These are phyloP conservation scores for Calonectria pauciramosa DNA, from an alignment of 2,329 filamentous ascomycete genomes.

Conservation along the genomic window DNA sequence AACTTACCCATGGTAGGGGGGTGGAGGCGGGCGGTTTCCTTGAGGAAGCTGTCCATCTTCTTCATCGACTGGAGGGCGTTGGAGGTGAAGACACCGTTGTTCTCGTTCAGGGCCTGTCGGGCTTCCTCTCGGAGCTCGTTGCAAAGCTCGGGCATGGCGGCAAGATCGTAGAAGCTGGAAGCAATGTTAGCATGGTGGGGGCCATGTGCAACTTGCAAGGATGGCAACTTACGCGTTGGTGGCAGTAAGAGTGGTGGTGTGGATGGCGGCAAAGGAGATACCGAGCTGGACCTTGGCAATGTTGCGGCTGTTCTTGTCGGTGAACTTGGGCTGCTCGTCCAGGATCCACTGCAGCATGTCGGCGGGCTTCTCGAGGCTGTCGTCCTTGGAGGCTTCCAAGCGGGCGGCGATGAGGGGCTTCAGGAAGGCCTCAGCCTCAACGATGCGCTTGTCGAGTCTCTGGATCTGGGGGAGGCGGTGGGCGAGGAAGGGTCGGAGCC, in stretches of 20 bases:
- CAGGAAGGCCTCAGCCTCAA: conserved; percentile 52
- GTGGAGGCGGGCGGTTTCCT: conserved; percentile 52
- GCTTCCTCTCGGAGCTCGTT: conserved; percentile 67
- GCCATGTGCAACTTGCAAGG: fast-evolving
- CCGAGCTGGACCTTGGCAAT: conserved; percentile 58
- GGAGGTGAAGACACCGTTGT: conserved; percentile 51
- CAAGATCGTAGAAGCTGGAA: conserved; percentile 63
- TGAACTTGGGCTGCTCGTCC: conserved; percentile 53
- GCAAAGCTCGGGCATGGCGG: conserved; percentile 63
- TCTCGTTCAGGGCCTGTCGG: conserved; percentile 50
- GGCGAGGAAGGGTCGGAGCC: conserved; percentile 51
- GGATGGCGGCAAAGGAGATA: conserved; percentile 64
- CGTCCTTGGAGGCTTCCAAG: conserved; percentile 27
- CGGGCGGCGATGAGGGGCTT: conserved; percentile 52
- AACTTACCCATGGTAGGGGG: conserved; percentile 50
- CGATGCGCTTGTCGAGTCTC: conserved; percentile 48
- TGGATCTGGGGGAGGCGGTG: conserved; percentile 51
- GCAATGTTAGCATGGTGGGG: neutral
- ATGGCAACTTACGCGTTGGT: conserved; percentile 57
- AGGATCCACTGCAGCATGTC: conserved; percentile 65
- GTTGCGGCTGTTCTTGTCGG: conserved; percentile 48
- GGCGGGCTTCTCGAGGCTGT: conserved; percentile 51
- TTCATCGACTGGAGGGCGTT: conserved; percentile 54
- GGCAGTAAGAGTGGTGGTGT: conserved; percentile 61
- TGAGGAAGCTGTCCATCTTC: conserved; percentile 58